These are phyloP conservation scores for Psophocarpus tetragonolobus DNA, from an alignment of 306 rosid species.

Conservation along the genomic window DNA sequence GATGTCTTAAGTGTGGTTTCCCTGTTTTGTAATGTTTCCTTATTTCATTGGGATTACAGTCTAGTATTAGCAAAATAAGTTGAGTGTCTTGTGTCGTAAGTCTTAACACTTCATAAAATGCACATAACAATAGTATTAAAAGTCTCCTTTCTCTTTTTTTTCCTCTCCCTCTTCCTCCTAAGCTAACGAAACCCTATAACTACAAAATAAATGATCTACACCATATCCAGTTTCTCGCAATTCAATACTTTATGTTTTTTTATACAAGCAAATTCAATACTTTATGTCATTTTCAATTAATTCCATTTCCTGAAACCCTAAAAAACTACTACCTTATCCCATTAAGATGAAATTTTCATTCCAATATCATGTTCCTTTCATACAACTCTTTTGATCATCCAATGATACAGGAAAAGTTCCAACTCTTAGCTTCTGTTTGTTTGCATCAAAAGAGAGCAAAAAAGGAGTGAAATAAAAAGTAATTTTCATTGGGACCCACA, in stretches of 20 bases:
- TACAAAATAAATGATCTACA: background rate
- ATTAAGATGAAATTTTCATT: background rate
- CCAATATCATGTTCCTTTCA: background rate
- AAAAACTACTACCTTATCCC: background rate
- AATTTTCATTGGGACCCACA: too few relatives aligned
- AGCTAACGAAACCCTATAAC: background rate
- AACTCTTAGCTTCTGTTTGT: too few relatives aligned
- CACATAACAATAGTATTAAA: background rate
- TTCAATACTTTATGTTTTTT: background rate
- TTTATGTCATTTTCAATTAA: constrained; percentile 1
- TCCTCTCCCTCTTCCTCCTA: background rate
- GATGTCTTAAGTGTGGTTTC: background rate
- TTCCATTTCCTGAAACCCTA: background rate
- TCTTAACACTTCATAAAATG: background rate
- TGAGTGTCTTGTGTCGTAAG: background rate
- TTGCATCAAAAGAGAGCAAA: too few relatives aligned
- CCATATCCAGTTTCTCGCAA: constrained; percentile 1
- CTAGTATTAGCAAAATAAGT: background rate
- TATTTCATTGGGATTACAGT: background rate
- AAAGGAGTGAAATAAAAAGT: too few relatives aligned
- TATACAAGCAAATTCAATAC: constrained; percentile 16
- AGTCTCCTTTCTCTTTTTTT: background rate
- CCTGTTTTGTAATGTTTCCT: background rate
- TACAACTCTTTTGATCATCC: background rate
- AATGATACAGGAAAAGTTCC: background rate